Conservation (phyloP, 208 protist genomes). For the Leishmania braziliensis region DNA sequence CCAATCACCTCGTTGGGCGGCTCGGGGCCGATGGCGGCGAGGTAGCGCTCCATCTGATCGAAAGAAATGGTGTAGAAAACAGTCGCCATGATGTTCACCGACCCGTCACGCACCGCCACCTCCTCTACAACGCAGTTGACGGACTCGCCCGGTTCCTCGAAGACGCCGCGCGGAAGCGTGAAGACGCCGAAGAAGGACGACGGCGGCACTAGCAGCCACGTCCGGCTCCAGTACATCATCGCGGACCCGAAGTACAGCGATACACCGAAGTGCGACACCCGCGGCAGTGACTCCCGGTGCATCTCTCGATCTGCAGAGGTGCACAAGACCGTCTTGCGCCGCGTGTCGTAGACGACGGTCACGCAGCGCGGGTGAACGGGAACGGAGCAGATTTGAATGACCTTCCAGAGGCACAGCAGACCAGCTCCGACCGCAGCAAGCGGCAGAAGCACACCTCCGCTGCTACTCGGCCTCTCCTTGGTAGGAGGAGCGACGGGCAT, state of each 20-base stretch:
- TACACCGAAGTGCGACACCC: slow-evolving; percentile 53
- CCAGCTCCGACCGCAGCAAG: slow-evolving; percentile 42
- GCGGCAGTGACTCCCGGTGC: slow-evolving; percentile 33
- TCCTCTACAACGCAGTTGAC: slow-evolving; percentile 63
- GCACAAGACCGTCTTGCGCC: slow-evolving; percentile 61
- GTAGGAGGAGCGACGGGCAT: neutral
- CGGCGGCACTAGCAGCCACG: slow-evolving; percentile 60
- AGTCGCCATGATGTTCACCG: slow-evolving; percentile 69
- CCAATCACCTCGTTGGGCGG: slow-evolving; percentile 79
- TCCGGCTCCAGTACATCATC: slow-evolving; percentile 50
- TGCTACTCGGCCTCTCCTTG: neutral
- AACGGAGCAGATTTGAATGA: slow-evolving; percentile 55
- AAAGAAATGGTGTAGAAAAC: slow-evolving; percentile 72
- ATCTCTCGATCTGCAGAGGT: slow-evolving; percentile 66
- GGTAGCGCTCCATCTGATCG: slow-evolving; percentile 79
- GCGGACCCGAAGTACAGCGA: slow-evolving; percentile 52
- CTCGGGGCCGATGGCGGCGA: slow-evolving; percentile 71
- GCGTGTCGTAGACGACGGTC: slow-evolving; percentile 86
- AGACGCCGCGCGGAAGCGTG: slow-evolving; percentile 62
- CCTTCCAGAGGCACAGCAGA: slow-evolving; percentile 52
- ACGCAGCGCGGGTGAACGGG: slow-evolving; percentile 64
- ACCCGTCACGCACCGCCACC: slow-evolving; percentile 62
- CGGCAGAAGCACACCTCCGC: slow-evolving; percentile 39
- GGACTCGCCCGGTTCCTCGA: slow-evolving; percentile 53
- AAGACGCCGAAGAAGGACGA: slow-evolving; percentile 80